Evolutionary conservation across 192 early-diverging fungal species (phyloP).

Genomic region (Endogone sp.): DNA sequence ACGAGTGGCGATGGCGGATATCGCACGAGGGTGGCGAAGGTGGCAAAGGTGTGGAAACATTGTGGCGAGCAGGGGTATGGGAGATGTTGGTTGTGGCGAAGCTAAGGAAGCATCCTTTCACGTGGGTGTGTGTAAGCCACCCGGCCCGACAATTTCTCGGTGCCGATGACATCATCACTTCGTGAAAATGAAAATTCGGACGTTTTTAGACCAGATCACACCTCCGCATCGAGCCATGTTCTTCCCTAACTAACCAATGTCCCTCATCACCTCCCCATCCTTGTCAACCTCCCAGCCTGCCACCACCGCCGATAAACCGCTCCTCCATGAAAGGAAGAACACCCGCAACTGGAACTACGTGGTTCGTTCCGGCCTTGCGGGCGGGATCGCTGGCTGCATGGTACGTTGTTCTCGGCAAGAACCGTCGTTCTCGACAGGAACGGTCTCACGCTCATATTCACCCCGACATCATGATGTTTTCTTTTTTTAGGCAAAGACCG

Average conservation of each 20-base stretch:
- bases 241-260: no score
- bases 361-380: constrained; percentile 41
- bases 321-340: constrained; percentile 6
- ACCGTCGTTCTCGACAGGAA: neutral
- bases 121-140: no score
- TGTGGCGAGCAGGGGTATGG: neutral
- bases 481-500: constrained; percentile 60
- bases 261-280: neutral
- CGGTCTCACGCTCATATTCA: neutral
- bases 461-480: no score
- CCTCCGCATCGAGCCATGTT: no score
- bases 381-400: constrained; percentile 46
- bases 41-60: neutral
- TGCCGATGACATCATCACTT: no score
- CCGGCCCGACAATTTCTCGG: no score
- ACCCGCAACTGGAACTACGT: constrained; percentile 43
- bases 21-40: neutral
- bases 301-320: no score
- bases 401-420: constrained; percentile 18
- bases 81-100: no score
- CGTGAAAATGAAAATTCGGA: no score
- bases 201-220: no score
- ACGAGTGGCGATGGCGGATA: neutral
- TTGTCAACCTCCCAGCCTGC: no score
- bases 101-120: no score